A percentile compares a stretch with the other conserved stretches of the same genome.
Conservation (phyloP, 768 basidiomycete genomes). For the Russula virescens region DNA sequence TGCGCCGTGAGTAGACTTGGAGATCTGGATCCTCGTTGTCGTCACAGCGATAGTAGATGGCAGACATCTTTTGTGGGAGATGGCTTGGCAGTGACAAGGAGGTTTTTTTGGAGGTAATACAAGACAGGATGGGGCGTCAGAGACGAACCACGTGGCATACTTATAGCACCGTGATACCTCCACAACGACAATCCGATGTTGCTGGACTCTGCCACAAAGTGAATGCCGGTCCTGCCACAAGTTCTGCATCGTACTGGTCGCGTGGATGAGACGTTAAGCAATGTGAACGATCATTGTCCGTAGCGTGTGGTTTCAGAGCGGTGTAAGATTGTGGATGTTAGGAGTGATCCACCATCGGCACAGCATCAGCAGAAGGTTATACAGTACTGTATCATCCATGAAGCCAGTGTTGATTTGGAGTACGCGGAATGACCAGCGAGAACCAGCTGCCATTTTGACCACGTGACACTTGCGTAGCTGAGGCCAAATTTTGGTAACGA, state of each 20-base stretch:
- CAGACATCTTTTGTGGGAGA: slow-evolving; percentile 5
- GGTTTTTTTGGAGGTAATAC: not conserved
- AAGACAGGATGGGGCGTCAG: not conserved
- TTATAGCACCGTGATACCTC: not conserved
- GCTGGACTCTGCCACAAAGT: not conserved
- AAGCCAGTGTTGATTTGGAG: too few relatives aligned
- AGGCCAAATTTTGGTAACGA: too few relatives aligned
- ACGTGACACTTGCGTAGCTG: too few relatives aligned
- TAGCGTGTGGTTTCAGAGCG: too few relatives aligned
- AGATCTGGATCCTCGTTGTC: not conserved
- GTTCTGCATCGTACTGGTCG: too few relatives aligned
- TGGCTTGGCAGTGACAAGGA: not conserved
- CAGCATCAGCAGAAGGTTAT: too few relatives aligned
- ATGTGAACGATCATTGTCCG: not conserved
- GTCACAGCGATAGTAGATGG: not conserved
- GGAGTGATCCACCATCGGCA: too few relatives aligned
- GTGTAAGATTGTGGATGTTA: too few relatives aligned
- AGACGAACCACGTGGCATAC: not conserved
- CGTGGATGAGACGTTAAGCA: not conserved
- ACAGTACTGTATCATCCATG: too few relatives aligned
- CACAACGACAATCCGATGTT: not conserved
- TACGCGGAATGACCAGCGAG: too few relatives aligned
- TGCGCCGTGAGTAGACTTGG: not conserved
- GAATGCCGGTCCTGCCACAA: not conserved
- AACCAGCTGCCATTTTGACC: too few relatives aligned